Conservation (phyloP, 768 basidiomycete genomes). For the Pleurotus eryngii region DNA sequence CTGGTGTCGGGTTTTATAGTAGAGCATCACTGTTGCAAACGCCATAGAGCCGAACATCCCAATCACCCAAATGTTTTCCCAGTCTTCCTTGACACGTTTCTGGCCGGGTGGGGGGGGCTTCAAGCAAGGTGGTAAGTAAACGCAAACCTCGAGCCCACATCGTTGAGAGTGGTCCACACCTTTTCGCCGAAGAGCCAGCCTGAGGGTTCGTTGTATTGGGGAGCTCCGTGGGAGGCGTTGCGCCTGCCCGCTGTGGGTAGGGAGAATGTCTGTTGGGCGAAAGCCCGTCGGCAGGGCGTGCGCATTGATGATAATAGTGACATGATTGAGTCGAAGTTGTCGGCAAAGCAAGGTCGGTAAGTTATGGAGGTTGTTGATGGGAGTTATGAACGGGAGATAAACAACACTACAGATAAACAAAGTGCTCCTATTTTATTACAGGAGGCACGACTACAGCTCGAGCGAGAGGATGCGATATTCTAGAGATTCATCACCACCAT, state of each 20-base stretch:
- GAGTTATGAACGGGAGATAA: slow-evolving; percentile 9
- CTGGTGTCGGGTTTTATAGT: slow-evolving; percentile 93
- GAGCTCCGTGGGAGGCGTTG: slow-evolving; percentile 72
- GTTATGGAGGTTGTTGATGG: background rate
- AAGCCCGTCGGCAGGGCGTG: slow-evolving; percentile 35
- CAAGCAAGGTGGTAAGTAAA: slow-evolving; percentile 3
- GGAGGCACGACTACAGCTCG: slow-evolving; percentile 8
- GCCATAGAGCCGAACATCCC: slow-evolving; percentile 91
- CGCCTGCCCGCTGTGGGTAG: slow-evolving; percentile 36
- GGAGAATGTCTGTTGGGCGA: slow-evolving; percentile 9
- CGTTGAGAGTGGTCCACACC: slow-evolving; percentile 35
- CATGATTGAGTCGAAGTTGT: slow-evolving; percentile 25
- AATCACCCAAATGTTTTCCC: slow-evolving; percentile 88
- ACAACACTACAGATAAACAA: slow-evolving; percentile 10
- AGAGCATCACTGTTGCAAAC: slow-evolving; percentile 69
- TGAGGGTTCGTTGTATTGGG: slow-evolving; percentile 85
- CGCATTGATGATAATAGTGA: slow-evolving; percentile 50
- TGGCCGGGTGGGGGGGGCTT: slow-evolving; percentile 78
- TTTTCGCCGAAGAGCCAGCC: slow-evolving; percentile 89
- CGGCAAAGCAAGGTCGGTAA: slow-evolving; percentile 2
- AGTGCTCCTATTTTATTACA: slow-evolving; percentile 1
- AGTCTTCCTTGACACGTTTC: slow-evolving; percentile 84
- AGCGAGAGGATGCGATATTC: slow-evolving; percentile 49
- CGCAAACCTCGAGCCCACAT: background rate
- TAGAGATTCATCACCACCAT: slow-evolving; percentile 22